Evolutionary conservation across 2,329 filamentous ascomycete species (phyloP).

Genomic region (Paraphoma sp.): DNA sequence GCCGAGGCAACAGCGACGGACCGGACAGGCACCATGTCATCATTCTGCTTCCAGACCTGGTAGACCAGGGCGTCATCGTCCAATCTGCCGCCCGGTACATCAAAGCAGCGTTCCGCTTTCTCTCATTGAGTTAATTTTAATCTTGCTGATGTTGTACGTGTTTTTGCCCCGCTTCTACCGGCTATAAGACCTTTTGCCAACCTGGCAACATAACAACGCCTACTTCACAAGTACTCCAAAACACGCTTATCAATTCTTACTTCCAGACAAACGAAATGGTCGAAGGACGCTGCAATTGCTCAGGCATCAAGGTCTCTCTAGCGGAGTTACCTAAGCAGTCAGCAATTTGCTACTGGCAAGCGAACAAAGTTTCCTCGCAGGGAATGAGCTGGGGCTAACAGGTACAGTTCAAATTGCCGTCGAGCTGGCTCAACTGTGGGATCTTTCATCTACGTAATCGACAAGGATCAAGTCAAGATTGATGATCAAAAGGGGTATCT

Average conservation of each 20-base stretch:
- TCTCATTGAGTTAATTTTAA: too few species aligned
- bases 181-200: neutral
- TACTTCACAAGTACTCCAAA: neutral
- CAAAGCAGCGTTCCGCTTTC: neutral
- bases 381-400: neutral
- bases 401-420: constrained; percentile 35
- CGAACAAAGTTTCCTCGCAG: neutral
- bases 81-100: neutral
- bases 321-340: constrained; percentile 27
- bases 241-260: neutral
- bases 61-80: neutral
- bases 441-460: constrained; percentile 30
- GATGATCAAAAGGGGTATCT: constrained; percentile 25
- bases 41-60: neutral
- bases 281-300: constrained; percentile 42
- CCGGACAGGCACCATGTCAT: neutral
- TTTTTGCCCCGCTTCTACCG: neutral
- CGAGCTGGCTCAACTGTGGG: constrained; percentile 30
- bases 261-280: constrained; percentile 15
- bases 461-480: constrained; percentile 25
- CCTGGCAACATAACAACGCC: neutral
- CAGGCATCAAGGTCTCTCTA: constrained; percentile 33
- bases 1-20: neutral
- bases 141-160: neutral
- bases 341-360: constrained; percentile 39